These are phyloP conservation scores for Inga oerstediana DNA, from an alignment of 306 rosid genomes.

Conservation along the genomic window DNA sequence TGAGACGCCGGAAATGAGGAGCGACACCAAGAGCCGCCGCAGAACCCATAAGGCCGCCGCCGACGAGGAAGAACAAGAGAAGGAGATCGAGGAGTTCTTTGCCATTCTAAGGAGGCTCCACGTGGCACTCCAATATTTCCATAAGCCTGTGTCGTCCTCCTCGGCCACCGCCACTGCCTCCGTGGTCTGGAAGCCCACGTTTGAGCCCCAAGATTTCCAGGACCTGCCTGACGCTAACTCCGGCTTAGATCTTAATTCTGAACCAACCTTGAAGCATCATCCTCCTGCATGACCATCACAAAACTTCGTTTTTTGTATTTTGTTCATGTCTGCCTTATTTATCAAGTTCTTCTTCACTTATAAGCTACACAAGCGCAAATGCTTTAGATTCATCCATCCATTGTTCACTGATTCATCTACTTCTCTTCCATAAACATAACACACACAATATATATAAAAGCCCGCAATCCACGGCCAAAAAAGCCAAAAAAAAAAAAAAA, in stretches of 20 bases:
- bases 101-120: conserved; percentile 50
- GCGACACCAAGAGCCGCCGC: conserved; percentile 1
- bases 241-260: conserved; percentile 18
- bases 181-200: conserved; percentile 12
- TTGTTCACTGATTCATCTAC: not conserved
- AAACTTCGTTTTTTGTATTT: too few species aligned
- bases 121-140: conserved; percentile 40
- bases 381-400: not conserved
- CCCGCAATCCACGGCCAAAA: too few species aligned
- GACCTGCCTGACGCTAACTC: not conserved
- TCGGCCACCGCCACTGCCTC: not conserved
- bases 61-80: not conserved
- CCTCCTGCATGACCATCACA: not conserved
- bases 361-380: too few species aligned
- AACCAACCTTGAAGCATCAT: not conserved
- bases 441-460: too few species aligned
- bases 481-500: too few species aligned
- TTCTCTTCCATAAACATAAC: not conserved
- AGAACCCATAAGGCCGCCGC: not conserved
- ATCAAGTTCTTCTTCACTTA: not conserved
- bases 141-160: not conserved
- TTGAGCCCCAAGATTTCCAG: not conserved
- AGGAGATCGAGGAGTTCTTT: conserved; percentile 60
- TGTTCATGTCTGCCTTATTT: not conserved
- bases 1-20: not conserved